phyloP scores from a whole-genome alignment of 2,329 filamentous ascomycete species.

The Polychaeton citri region DNA sequence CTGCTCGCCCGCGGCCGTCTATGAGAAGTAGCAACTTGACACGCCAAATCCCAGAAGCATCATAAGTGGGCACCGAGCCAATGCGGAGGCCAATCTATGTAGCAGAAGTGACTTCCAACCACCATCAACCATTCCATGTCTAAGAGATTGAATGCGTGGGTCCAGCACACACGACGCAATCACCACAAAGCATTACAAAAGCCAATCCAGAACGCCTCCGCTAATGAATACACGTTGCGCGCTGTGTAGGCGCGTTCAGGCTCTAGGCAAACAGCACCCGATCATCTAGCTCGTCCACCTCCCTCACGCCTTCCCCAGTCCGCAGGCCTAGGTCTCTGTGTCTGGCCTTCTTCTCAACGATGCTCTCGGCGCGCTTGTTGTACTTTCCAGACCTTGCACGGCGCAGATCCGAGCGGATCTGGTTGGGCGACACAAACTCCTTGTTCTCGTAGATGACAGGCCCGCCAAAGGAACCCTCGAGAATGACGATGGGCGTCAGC shows the following conservation, averaged over 20 bases:
- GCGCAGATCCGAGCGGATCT: conserved; percentile 71
- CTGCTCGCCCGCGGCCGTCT: no score
- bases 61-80: no score
- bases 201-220: no score
- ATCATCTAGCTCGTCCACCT: conserved; percentile 61
- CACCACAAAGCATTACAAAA: no score
- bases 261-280: conserved; percentile 56
- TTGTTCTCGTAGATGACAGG: conserved; percentile 98
- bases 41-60: no score
- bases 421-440: conserved; percentile 93
- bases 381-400: conserved; percentile 64
- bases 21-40: no score
- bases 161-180: no score
- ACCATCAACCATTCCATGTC: no score
- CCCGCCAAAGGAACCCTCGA: conserved; percentile 88
- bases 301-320: conserved; percentile 49
- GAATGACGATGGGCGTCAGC: conserved; percentile 84
- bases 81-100: no score
- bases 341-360: conserved; percentile 59
- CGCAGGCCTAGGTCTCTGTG: conserved; percentile 64
- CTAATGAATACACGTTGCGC: not conserved
- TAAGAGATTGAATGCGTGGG: no score
- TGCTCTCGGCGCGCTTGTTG: conserved; percentile 61
- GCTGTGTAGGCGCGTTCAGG: not conserved
- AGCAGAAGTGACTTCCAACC: no score